phyloP scores from a whole-genome alignment of 2,329 filamentous ascomycete genomes.

The Xylariaceae sp. region DNA sequence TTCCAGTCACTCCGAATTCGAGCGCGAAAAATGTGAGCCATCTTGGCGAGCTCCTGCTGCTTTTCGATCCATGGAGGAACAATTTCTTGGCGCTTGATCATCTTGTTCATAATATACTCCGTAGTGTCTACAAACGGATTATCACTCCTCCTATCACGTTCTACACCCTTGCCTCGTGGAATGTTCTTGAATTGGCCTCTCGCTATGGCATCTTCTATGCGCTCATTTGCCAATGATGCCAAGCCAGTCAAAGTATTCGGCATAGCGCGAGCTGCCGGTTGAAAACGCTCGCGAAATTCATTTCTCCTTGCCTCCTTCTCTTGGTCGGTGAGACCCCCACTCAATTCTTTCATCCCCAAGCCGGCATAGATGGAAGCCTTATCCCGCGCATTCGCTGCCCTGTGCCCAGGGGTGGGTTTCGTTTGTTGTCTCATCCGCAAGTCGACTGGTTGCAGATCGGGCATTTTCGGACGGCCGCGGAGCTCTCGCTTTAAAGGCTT shows the following conservation, averaged over 20 bases:
- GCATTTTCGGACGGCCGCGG: constrained; percentile 53
- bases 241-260: constrained; percentile 81
- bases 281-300: constrained; percentile 82
- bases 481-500: constrained; percentile 67
- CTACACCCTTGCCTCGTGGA: constrained; percentile 76
- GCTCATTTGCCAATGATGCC: constrained; percentile 82
- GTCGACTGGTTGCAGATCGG: constrained; percentile 55
- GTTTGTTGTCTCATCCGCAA: constrained; percentile 53
- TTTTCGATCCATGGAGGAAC: constrained; percentile 99
- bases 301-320: constrained; percentile 75
- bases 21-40: constrained; percentile 71
- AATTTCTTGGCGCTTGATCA: constrained; percentile 94
- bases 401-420: constrained; percentile 50
- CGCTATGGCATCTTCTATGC: constrained; percentile 91
- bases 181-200: constrained; percentile 88
- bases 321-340: constrained; percentile 65
- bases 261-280: constrained; percentile 72
- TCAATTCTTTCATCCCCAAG: constrained; percentile 54
- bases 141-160: constrained; percentile 80
- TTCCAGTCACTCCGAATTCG: constrained; percentile 84
- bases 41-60: constrained; percentile 83
- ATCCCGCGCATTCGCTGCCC: constrained; percentile 62
- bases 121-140: constrained; percentile 95
- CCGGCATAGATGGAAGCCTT: constrained; percentile 59
- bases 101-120: constrained; percentile 98